phyloP scores from a whole-genome alignment of 148 eudicot genomes.

The Chenopodium suecicum region DNA sequence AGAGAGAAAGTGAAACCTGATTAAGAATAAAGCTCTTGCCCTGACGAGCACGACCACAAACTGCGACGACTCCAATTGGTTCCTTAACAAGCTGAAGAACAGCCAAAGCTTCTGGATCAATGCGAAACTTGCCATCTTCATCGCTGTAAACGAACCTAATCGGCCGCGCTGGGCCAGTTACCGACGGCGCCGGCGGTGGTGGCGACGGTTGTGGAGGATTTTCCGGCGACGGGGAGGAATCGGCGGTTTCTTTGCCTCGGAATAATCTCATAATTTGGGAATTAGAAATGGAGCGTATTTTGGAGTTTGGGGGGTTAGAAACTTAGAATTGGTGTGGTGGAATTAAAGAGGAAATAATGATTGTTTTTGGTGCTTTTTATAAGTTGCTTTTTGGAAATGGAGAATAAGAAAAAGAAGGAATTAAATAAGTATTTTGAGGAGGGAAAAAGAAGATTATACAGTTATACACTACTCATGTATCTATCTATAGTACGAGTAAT shows the following conservation, averaged over 20 bases:
- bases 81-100: conserved; percentile 82
- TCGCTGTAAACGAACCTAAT: conserved; percentile 85
- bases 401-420: background rate
- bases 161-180: conserved; percentile 75
- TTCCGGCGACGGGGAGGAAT: conserved; percentile 35
- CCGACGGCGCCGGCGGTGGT: background rate
- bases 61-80: conserved; percentile 88
- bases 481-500: too few species aligned
- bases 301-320: too few species aligned
- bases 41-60: conserved; percentile 96
- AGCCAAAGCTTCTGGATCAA: conserved; percentile 94
- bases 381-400: conserved; percentile 19
- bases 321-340: background rate
- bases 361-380: background rate
- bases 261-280: conserved; percentile 23
- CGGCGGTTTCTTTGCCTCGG: conserved; percentile 30
- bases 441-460: too few species aligned
- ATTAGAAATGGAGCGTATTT: background rate
- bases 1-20: conserved; percentile 47
- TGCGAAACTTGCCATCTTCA: conserved; percentile 66
- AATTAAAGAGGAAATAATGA: background rate
- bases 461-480: too few species aligned
- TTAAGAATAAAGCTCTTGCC: conserved; percentile 89
- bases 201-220: conserved; percentile 13
- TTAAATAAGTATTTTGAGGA: too few species aligned